Conservation (phyloP, 805 yeast genomes). For the Danielia reshetovae region DNA sequence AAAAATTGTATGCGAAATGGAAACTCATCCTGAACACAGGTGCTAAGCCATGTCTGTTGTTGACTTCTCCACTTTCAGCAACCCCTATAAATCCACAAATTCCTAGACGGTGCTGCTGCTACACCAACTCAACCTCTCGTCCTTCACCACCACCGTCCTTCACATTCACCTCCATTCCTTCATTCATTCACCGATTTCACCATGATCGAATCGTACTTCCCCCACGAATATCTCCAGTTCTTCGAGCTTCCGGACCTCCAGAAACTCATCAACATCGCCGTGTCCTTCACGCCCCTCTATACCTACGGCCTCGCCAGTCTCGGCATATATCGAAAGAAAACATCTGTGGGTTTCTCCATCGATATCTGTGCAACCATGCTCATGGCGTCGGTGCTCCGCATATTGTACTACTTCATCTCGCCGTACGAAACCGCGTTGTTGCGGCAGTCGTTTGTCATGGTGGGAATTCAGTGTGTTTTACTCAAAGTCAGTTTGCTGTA, state of each 20-base stretch:
- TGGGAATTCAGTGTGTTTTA: slow-evolving; percentile 67
- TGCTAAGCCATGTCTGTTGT: too few relatives aligned
- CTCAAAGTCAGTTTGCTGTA: slow-evolving; percentile 59
- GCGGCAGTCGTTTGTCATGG: slow-evolving; percentile 80
- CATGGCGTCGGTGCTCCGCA: slow-evolving; percentile 66
- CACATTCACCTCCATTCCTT: too few relatives aligned
- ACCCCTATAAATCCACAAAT: too few relatives aligned
- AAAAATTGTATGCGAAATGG: too few relatives aligned
- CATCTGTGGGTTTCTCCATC: slow-evolving; percentile 79
- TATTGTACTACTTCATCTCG: slow-evolving; percentile 70
- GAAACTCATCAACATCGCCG: slow-evolving; percentile 56
- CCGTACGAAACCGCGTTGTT: slow-evolving; percentile 80
- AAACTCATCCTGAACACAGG: too few relatives aligned
- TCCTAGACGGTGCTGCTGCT: too few relatives aligned
- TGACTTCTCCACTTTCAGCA: too few relatives aligned
- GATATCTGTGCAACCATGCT: slow-evolving; percentile 93
- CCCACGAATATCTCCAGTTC: slow-evolving; percentile 20
- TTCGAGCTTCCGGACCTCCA: slow-evolving; percentile 38
- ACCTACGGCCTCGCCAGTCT: slow-evolving; percentile 83
- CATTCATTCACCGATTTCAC: too few relatives aligned
- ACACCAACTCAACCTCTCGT: too few relatives aligned
- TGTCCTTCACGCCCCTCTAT: slow-evolving; percentile 78
- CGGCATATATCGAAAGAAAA: slow-evolving; percentile 57
- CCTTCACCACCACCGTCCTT: too few relatives aligned
- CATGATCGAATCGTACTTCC: slow-evolving; percentile 15